phyloP scores from a whole-genome alignment of 495 filamentous ascomycete genomes.

The Lasiosphaeria miniovina region DNA sequence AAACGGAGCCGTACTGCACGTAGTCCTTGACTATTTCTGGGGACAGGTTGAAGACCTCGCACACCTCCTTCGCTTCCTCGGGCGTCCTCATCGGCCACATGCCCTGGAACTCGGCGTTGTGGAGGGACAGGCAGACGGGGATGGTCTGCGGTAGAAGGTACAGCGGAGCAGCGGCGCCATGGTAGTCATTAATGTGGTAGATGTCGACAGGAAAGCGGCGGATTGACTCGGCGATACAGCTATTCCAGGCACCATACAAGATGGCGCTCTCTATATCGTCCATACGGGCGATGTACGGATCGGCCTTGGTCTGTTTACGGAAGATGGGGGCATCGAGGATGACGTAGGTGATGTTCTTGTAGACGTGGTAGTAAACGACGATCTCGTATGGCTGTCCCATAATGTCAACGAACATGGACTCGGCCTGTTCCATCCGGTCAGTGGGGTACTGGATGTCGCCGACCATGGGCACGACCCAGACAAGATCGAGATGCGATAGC shows the following conservation, averaged over 20 bases:
- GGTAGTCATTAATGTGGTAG: slow-evolving; percentile 82
- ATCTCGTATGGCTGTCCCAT: slow-evolving; percentile 63
- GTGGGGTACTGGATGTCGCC: slow-evolving; percentile 64
- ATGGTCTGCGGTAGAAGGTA: slow-evolving; percentile 64
- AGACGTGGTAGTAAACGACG: slow-evolving; percentile 61
- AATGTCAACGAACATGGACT: slow-evolving; percentile 64
- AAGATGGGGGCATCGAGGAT: slow-evolving; percentile 69
- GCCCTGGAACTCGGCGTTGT: slow-evolving; percentile 69
- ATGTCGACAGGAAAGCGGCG: slow-evolving; percentile 62
- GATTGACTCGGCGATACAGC: slow-evolving; percentile 63
- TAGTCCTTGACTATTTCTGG: slow-evolving; percentile 52
- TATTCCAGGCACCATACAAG: slow-evolving; percentile 73
- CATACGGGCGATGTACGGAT: slow-evolving; percentile 72
- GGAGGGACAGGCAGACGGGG: slow-evolving; percentile 52
- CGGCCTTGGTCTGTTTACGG: slow-evolving; percentile 61
- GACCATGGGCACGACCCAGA: slow-evolving; percentile 77
- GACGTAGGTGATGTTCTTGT: slow-evolving; percentile 70
- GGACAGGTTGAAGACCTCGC: slow-evolving; percentile 64
- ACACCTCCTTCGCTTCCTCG: slow-evolving; percentile 65
- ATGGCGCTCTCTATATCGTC: slow-evolving; percentile 71
- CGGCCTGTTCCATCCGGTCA: slow-evolving; percentile 50
- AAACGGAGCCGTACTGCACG: slow-evolving; percentile 67
- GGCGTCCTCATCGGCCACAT: slow-evolving; percentile 71
- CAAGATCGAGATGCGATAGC: slow-evolving; percentile 62
- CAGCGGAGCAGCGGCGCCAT: slow-evolving; percentile 68